These are phyloP conservation scores for Neurospora intermedia DNA, from an alignment of 495 filamentous ascomycete genomes.

Conservation along the genomic window DNA sequence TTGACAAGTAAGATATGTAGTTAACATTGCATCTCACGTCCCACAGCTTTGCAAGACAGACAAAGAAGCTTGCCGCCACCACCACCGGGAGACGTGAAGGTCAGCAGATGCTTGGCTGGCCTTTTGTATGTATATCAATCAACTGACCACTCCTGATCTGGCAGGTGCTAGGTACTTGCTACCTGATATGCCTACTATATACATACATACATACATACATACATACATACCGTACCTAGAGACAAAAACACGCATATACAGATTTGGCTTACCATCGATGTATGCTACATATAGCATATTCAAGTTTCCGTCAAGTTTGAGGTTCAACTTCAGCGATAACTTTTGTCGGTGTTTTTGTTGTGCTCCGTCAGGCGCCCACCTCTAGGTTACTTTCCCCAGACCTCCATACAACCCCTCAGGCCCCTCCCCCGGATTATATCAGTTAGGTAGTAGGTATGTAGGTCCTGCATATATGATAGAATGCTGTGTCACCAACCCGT, in stretches of 20 bases:
- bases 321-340: neutral
- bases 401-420: neutral
- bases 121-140: neutral
- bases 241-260: too few relatives aligned
- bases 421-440: neutral
- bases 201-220: neutral
- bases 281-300: neutral
- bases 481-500: neutral
- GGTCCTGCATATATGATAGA: neutral
- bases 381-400: neutral
- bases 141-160: neutral
- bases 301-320: neutral
- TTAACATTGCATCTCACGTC: neutral
- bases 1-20: neutral
- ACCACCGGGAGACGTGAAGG: neutral
- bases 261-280: neutral
- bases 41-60: neutral
- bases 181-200: neutral
- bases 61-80: neutral
- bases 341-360: neutral
- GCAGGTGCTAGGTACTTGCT: neutral
- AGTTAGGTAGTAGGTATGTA: neutral
- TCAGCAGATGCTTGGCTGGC: neutral
- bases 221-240: neutral
- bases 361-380: neutral